A percentile compares a stretch with the other conserved stretches of the same genome.
phyloP scores from a whole-genome alignment of 2,329 filamentous ascomycete genomes.

The Phialemonium atrogriseum region DNA sequence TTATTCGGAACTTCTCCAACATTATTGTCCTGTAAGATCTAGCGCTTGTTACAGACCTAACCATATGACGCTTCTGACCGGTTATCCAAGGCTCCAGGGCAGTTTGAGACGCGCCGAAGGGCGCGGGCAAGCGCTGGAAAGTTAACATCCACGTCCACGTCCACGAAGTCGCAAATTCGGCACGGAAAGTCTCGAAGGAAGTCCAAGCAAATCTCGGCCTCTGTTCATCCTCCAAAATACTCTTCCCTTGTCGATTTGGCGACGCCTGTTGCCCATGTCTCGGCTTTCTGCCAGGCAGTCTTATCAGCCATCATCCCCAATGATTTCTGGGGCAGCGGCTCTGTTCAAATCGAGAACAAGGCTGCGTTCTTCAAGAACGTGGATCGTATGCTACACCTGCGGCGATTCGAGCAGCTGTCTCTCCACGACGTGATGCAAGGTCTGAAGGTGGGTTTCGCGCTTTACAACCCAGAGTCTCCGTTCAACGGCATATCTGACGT shows the following conservation, averaged over 20 bases:
- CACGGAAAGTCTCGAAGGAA: constrained; percentile 11
- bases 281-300: constrained; percentile 77
- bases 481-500: constrained; percentile 6
- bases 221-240: constrained; percentile 28
- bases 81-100: constrained; percentile 4
- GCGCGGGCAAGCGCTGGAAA: neutral
- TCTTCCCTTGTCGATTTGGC: constrained; percentile 56
- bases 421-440: constrained; percentile 71
- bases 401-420: constrained; percentile 73
- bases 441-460: constrained; percentile 51
- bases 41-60: neutral
- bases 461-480: constrained; percentile 4
- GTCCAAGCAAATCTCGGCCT: constrained; percentile 9
- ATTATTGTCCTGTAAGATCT: constrained; percentile 65
- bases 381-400: constrained; percentile 68
- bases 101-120: constrained; percentile 3
- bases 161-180: constrained; percentile 1
- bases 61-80: too few relatives aligned
- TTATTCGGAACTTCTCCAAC: constrained; percentile 66
- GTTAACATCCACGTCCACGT: neutral
- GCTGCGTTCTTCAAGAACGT: constrained; percentile 54
- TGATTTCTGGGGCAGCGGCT: constrained; percentile 61
- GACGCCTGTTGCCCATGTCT: constrained; percentile 60
- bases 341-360: constrained; percentile 51
- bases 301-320: constrained; percentile 65